Conservation (phyloP, 2,329 filamentous ascomycete species). For the Cercospora beticola region DNA sequence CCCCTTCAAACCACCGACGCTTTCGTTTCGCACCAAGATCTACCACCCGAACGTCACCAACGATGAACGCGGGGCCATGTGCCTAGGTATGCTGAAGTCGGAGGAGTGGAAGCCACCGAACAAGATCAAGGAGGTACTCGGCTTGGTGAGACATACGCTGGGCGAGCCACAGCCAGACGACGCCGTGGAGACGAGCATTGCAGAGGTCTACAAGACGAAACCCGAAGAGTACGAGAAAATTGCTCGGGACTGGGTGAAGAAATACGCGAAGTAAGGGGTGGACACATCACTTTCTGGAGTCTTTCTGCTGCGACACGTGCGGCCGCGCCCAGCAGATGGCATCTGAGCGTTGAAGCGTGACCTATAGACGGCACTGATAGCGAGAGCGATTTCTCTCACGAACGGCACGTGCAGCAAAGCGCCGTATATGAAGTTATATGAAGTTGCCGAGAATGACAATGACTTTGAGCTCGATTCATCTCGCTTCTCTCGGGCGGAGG, state of each 20-base stretch:
- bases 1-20: conserved; percentile 81
- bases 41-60: conserved; percentile 95
- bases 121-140: conserved; percentile 71
- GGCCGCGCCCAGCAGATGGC: not conserved
- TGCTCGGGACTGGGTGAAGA: conserved; percentile 69
- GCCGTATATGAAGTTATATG: not conserved
- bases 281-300: not conserved
- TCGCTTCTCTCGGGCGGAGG: not conserved
- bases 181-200: conserved; percentile 81
- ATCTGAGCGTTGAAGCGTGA: not conserved
- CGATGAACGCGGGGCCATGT: conserved; percentile 81
- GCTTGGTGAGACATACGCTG: conserved; percentile 72
- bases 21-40: conserved; percentile 83
- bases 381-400: not conserved
- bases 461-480: not conserved
- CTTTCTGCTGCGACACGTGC: not conserved
- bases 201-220: conserved; percentile 75
- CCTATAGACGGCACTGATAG: not conserved
- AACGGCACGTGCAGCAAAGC: not conserved
- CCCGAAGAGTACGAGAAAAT: conserved; percentile 69
- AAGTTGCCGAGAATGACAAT: not conserved
- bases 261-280: conserved; percentile 58
- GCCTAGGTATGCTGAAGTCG: conserved; percentile 75
- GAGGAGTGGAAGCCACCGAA: conserved; percentile 92
- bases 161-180: conserved; percentile 84